Evolutionary conservation across 495 filamentous ascomycete genomes (phyloP).

Genomic region (Annulohypoxylon maeteangense): DNA sequence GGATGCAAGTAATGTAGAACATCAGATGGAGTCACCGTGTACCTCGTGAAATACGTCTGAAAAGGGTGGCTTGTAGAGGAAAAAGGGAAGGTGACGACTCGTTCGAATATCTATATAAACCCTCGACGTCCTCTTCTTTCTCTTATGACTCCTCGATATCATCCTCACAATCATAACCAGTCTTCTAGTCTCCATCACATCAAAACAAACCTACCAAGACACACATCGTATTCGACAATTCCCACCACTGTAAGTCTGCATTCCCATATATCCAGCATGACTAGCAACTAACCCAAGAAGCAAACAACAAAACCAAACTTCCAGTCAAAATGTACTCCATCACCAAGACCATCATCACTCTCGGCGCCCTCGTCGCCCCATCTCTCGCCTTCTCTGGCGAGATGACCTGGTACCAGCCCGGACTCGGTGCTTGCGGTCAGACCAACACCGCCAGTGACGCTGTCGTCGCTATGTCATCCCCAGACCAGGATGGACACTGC

Average conservation of each 20-base stretch:
- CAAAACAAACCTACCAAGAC: neutral
- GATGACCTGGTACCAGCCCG: constrained; percentile 58
- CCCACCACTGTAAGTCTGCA: neutral
- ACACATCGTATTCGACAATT: neutral
- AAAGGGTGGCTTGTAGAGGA: neutral
- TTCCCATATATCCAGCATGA: neutral
- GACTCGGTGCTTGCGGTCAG: constrained; percentile 57
- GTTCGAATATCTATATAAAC: constrained; percentile 13
- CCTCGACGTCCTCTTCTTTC: neutral
- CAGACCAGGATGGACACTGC: constrained; percentile 62
- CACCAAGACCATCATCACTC: constrained; percentile 32
- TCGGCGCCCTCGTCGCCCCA: constrained; percentile 21
- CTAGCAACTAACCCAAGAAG: neutral
- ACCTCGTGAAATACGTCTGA: neutral
- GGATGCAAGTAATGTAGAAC: neutral
- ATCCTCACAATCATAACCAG: neutral
- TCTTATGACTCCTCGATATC: neutral
- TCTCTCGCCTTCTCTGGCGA: constrained; percentile 50
- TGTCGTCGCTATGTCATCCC: constrained; percentile 59
- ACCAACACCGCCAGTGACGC: constrained; percentile 51
- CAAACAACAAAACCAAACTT: neutral
- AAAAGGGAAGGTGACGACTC: neutral
- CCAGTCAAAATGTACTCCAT: constrained; percentile 25
- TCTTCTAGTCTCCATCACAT: constrained; percentile 2
- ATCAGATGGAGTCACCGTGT: neutral